Evolutionary conservation across 1,284 basidiomycete species (phyloP), one percentile per base, ranked within the genome.

Genomic region (Puccinia coronata): DNA sequence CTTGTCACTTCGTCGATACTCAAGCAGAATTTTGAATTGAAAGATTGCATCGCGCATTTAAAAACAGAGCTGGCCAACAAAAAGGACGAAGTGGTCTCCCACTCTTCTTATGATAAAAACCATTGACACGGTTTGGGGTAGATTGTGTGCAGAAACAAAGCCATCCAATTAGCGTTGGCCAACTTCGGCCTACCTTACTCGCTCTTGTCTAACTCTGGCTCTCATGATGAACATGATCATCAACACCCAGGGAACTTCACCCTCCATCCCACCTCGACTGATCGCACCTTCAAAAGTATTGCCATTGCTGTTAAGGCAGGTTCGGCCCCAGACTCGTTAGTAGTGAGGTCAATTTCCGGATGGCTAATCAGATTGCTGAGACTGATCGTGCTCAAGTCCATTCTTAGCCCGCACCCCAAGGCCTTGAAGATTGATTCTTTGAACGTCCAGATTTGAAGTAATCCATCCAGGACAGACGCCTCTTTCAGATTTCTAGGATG

Each of bases 21-120:
- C 18, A 70, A 81, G 82, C 86, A 90, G 41, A 86, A 87, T 80
- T 90, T 70, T 34, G 80, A 89, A 59, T 85, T 91, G 5, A 88
- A 88, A 74, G 80, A 82, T 61, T 80, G 83, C 81, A 67, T 84
- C 8, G 82, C 83, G 25, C 88, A 90, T 34, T 88, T 90, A 82
- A 88, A 88, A 74, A 87, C 88, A 34, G 83, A 86, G 70, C 85
- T 85, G 6, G 82, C 84, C 4, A 83, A 84, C 59, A 84, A 86
- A 34, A 86, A 84, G 25, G 82, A 84, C 61, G 86, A 86, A 74
- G 82, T 87, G 23, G 39, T 28, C 25, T 28, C 16, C 28, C 23
- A 34, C 23, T 49, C 5, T 69, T 20, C 39, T 20, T 41, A n/a
- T 65, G 0, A 8, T 18, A 5, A 20, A 41, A n/a, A 41, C 18